phyloP scores from a whole-genome alignment of 768 basidiomycete genomes.

The Leucogyrophana mollusca region DNA sequence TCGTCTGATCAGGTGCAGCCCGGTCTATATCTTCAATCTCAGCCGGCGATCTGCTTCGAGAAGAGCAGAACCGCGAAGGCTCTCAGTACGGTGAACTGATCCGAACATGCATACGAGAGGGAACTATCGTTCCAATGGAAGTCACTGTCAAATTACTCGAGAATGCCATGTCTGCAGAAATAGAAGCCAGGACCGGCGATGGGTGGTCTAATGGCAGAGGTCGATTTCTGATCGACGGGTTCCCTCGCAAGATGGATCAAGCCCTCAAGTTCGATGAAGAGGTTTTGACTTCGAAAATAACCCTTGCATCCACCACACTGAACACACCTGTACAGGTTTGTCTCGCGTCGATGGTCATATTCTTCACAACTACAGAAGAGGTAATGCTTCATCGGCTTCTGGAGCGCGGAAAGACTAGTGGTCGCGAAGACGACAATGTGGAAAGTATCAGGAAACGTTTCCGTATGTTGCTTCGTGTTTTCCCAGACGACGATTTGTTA shows the following conservation, averaged over 20 bases:
- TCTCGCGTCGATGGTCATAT: slow-evolving; percentile 74
- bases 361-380: slow-evolving; percentile 84
- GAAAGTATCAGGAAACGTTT: slow-evolving; percentile 98
- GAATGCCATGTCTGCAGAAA: slow-evolving; percentile 78
- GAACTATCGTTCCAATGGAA: slow-evolving; percentile 93
- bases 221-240: slow-evolving; percentile 94
- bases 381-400: slow-evolving; percentile 85
- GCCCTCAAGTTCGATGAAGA: slow-evolving; percentile 86
- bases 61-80: slow-evolving; percentile 85
- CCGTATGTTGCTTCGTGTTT: slow-evolving; percentile 44
- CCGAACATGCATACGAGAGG: slow-evolving; percentile 84
- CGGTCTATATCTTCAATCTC: slow-evolving; percentile 9
- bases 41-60: slow-evolving; percentile 98
- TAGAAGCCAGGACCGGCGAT: slow-evolving; percentile 43
- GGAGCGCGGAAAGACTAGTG: slow-evolving; percentile 90
- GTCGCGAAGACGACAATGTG: slow-evolving; percentile 92
- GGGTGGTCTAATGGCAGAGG: slow-evolving; percentile 74
- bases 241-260: slow-evolving; percentile 99
- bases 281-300: slow-evolving; percentile 40
- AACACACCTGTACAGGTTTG: slow-evolving; percentile 67
- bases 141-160: slow-evolving; percentile 94
- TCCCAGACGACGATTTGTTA: not conserved
- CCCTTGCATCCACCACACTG: not conserved
- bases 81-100: slow-evolving; percentile 85
- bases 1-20: not conserved